Evolutionary conservation across 176 grass and related monocot species (phyloP), one percentile per base, ranked within the genome.

Genomic region (Bothriochloa decipiens): DNA sequence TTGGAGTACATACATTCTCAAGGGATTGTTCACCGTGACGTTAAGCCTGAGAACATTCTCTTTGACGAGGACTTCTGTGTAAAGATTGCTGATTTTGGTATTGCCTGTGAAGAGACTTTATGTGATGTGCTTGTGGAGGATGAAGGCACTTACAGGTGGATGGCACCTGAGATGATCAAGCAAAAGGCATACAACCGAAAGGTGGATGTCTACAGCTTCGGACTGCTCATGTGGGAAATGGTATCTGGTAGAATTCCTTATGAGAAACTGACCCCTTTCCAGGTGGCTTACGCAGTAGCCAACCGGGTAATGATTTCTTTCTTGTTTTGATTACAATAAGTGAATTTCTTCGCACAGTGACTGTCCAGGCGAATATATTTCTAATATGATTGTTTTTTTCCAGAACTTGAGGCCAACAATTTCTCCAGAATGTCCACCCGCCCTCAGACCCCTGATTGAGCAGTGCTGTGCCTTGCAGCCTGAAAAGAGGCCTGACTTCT

Each of bases 101-200:
- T 95, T 18, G 93, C 93, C 55, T 95, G 93, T 8, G 90, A 95
- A 83, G 93, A 92, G 60, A 70, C 86, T 49, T 32, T 85, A 0
- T 95, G 93, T n/a, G 86, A 95, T 82, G 27, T 83, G 35, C 71
- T 92, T 65, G 86, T 89, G 7, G 86, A 92, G 61, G 93, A 95
- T 52, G 80, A 85, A 47, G 93, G 93, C 68, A 95, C 93, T 15
- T 95, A 86, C 60, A 88, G 93, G 60, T 95, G 93, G 93, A 95
- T 95, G 93, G 93, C 93, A 53, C 93, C 93, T 12, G 93, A 95
- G 86, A 92, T 92, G 90, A 86, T 95, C 41, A 95, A 90, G 78
- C 79, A 79, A 26, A 88, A 95, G 71, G 82, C 88, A 25, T 92
- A 95, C 49, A 89, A 89, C 58, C 72, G 81, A 11, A 95, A 95